A percentile compares a stretch with the other conserved stretches of the same genome.
These are phyloP conservation scores for Orychophragmus violaceus DNA, from an alignment of 345 rosid genomes.

Conservation along the genomic window DNA sequence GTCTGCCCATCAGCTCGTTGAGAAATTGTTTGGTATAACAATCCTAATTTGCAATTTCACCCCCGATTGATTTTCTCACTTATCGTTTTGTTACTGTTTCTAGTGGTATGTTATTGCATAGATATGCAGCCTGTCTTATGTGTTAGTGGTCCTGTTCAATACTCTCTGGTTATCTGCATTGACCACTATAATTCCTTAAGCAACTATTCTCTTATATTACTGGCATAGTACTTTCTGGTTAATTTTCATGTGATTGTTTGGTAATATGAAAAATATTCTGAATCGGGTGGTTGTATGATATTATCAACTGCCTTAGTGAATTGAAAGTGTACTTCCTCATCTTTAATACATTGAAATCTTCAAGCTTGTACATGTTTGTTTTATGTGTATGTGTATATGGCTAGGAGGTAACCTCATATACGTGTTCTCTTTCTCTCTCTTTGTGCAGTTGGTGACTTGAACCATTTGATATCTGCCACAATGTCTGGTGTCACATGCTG, in stretches of 20 bases:
- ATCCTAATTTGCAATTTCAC: neutral
- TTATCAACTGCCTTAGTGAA: neutral
- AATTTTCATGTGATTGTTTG: too few relatives aligned
- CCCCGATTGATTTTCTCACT: neutral
- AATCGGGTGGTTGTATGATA: neutral
- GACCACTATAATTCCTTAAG: too few relatives aligned
- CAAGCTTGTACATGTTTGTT: neutral
- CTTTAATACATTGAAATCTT: neutral
- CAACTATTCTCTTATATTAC: too few relatives aligned
- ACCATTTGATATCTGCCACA: slow-evolving; percentile 75
- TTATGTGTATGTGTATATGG: neutral
- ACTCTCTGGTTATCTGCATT: too few relatives aligned
- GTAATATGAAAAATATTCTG: neutral
- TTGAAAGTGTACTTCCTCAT: neutral
- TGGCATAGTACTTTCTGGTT: too few relatives aligned
- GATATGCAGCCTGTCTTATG: too few relatives aligned
- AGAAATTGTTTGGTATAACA: neutral
- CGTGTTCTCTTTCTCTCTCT: neutral
- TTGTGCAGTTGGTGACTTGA: slow-evolving; percentile 65
- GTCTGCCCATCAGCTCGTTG: too few relatives aligned
- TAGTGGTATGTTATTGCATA: too few relatives aligned
- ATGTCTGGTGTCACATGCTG: slow-evolving; percentile 90
- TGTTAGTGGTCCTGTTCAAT: too few relatives aligned
- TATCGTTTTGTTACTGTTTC: neutral
- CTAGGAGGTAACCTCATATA: neutral